These are phyloP conservation scores for Mrakiaceae sp. DNA, from an alignment of 1,284 basidiomycete species.

Conservation along the genomic window DNA sequence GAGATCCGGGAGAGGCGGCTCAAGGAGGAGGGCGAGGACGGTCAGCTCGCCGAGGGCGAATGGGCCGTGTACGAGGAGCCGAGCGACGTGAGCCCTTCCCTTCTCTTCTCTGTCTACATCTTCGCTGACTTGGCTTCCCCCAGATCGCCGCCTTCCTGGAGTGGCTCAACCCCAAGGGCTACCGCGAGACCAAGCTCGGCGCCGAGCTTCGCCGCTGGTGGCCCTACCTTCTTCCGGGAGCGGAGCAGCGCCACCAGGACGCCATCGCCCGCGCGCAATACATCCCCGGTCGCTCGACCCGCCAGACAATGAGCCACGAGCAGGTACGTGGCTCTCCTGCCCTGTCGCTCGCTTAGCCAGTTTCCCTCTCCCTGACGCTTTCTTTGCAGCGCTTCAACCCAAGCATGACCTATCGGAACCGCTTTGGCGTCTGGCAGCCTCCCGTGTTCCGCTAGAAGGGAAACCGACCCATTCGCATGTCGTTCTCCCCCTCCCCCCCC, in stretches of 20 bases:
- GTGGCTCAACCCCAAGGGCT: constrained; percentile 86
- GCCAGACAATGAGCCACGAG: no score
- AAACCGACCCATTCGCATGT: no score
- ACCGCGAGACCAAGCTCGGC: constrained; percentile 73
- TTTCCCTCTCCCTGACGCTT: no score
- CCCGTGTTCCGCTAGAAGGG: no score
- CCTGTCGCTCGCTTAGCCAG: no score
- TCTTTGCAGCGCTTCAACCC: no score
- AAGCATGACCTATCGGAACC: no score
- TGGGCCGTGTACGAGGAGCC: constrained; percentile 82
- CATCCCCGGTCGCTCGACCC: no score
- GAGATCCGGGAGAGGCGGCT: constrained; percentile 45
- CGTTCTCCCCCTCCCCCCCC: no score
- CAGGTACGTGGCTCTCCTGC: no score
- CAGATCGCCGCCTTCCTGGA: constrained; percentile 69
- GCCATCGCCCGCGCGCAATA: no score
- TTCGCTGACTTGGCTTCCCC: constrained; percentile 2
- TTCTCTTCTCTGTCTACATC: background rate
- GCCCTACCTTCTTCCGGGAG: constrained; percentile 20
- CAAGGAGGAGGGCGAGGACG: constrained; percentile 65
- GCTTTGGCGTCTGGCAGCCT: no score
- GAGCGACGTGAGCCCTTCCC: constrained; percentile 54
- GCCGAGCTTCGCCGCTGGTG: constrained; percentile 71
- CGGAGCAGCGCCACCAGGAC: background rate
- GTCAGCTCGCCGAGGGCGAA: constrained; percentile 58